Conservation (phyloP, 257 asterid species). For the Capsicum baccatum region DNA sequence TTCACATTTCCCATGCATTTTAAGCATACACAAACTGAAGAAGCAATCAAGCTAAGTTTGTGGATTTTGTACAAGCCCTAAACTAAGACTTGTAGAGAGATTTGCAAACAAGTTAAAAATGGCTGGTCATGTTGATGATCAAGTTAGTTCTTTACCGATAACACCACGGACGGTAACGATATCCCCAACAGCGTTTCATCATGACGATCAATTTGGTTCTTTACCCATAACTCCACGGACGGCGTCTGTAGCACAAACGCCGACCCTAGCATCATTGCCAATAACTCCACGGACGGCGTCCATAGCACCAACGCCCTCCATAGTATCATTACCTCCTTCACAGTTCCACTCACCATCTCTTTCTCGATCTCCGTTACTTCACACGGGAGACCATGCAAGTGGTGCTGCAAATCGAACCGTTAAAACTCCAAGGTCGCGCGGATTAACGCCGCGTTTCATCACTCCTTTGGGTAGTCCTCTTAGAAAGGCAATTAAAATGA, state of each 20-base stretch:
- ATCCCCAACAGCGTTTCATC: neutral
- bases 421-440: constrained; percentile 56
- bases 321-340: constrained; percentile 75
- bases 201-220: constrained; percentile 10
- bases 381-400: constrained; percentile 34
- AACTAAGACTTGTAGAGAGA: constrained; percentile 18
- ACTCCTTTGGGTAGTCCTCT: constrained; percentile 83
- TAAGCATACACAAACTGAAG: neutral
- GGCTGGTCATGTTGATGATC: constrained; percentile 29
- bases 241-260: constrained; percentile 25
- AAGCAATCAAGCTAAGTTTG: neutral
- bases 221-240: constrained; percentile 25
- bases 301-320: constrained; percentile 43
- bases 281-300: constrained; percentile 52
- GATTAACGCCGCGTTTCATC: constrained; percentile 66
- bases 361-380: constrained; percentile 73
- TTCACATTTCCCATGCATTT: constrained; percentile 16
- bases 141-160: constrained; percentile 27
- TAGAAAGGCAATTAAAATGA: constrained; percentile 72
- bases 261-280: constrained; percentile 43
- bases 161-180: constrained; percentile 27
- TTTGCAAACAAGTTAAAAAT: neutral
- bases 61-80: neutral
- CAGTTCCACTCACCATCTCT: constrained; percentile 83
- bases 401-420: neutral